Evolutionary conservation across 305 asterid genomes (phyloP), one percentile per base, ranked within the genome.

Genomic region (Fraxinus baroniana): DNA sequence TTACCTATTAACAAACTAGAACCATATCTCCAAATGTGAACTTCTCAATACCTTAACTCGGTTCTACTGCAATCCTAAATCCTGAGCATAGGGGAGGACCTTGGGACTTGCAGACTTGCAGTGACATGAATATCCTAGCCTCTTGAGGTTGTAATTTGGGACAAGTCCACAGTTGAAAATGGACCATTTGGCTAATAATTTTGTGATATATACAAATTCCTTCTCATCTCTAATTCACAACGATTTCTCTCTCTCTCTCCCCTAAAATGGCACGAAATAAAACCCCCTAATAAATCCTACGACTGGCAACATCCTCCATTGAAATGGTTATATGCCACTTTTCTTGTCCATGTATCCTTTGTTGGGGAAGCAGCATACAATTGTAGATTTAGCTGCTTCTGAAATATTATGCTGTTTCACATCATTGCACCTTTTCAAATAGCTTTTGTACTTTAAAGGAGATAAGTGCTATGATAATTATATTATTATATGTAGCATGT

Each of bases 401-500:
- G 4, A 71, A 71, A 30, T 32, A 5, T 71, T 70, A 70, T 68
- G 75, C 75, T 70, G 36, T 26, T 32, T 71, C 36, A 71, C 44
- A 33, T 71, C 24, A 32, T 71, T 71, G 76, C 24, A 71, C 52
- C 24, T 44, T 37, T 79, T 26, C 80, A 41, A 64, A 41, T 28
- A 30, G 22, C 39, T 12, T 30, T 70, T 71, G n/a, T 71, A 30
- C 12, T 30, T 71, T 32, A 12, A 32, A 32, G 41, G 41, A 30
- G 76, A 32, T 71, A 57, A 12, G 71, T 57, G 71, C 84, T 83
- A 80, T 36, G 73, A 75, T 76, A 74, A 87, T 68, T 57, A 35
- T 15, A 55, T 46, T 62, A 36, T 77, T 79, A 46, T 28, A 41
- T 79, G 30, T 33, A 6, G 41, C 78, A 74, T 66, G 70, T 68